Percentiles rank a stretch among this genome's conserved stretches.
Conservation (phyloP, 257 asterid species). For the Nemophila menziesii region DNA sequence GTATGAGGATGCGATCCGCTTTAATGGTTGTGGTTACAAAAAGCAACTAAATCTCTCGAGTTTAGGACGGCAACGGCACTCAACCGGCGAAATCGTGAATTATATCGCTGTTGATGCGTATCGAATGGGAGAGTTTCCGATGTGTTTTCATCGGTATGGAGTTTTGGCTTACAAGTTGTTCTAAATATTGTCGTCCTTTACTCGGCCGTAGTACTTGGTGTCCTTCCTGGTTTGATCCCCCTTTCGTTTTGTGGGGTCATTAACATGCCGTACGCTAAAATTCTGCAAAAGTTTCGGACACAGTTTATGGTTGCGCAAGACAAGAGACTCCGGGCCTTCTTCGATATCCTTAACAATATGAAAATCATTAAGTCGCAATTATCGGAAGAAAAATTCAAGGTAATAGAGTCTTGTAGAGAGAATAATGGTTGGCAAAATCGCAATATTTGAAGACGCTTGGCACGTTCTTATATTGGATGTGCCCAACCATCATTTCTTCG, state of each 20-base stretch:
- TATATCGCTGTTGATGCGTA: conserved; percentile 71
- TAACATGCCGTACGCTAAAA: conserved; percentile 53
- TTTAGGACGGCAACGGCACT: conserved; percentile 39
- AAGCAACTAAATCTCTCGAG: conserved; percentile 61
- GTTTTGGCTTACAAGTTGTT: conserved; percentile 31
- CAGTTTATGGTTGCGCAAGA: conserved; percentile 61
- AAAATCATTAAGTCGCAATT: conserved; percentile 68
- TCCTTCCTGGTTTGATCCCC: conserved; percentile 59
- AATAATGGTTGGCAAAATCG: conserved; percentile 43
- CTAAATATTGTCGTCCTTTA: conserved; percentile 31
- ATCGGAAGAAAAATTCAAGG: conserved; percentile 66
- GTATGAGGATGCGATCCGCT: conserved; percentile 66
- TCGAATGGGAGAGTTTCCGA: conserved; percentile 58
- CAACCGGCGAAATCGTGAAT: conserved; percentile 63
- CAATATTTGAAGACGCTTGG: conserved; percentile 27
- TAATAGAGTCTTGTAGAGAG: conserved; percentile 33
- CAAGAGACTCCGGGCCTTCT: conserved; percentile 45
- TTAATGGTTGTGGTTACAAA: conserved; percentile 55
- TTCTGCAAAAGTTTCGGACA: conserved; percentile 53
- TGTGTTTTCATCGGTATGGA: conserved; percentile 62
- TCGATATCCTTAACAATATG: conserved; percentile 68
- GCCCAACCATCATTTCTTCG: conserved; percentile 55
- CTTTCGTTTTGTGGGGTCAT: conserved; percentile 41
- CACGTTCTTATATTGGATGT: conserved; percentile 51
- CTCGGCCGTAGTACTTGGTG: conserved; percentile 48